Base-by-base conservation (phyloP, 257 asterid species). In the Ehretia macrophylla region DNA sequence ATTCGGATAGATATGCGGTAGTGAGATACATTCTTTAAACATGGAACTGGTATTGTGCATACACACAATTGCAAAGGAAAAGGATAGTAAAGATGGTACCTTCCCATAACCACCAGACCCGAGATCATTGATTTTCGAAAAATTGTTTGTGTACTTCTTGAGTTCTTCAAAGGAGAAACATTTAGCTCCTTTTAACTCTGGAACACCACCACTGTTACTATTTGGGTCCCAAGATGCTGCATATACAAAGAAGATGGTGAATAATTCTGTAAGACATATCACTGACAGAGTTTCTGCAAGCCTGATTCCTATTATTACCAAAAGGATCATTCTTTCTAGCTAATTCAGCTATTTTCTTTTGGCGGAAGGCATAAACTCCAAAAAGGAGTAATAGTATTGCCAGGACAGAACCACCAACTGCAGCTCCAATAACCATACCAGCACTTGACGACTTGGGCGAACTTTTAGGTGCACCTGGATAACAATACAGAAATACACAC, bases 91-190 rank as follows among this genome's bases (percentile, higher is more conserved):
- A 14, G 51, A 69, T 14, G 13, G 14, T 32, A 90, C 98, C 95
- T 88, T 91, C 39, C 98, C 98, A 72, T 85, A 88, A 54, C 96
- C 98, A 62, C 98, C 98, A 37, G 67, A 68, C 53, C 98, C 98
- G 17, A 85, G 62, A 23, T 55, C 74, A 68, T 88, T 88, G 23
- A 21, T 16, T 44, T 75, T 83, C 1, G 95, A 79, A 68, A 88
- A 91, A 75, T 85, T 88, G 62, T 81, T 77, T 44, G 98, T 82
- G 79, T 51, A 75, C 67, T 68, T 91, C 69, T 79, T 88, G 21
- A 91, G 77, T 77, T 87, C 98, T 59, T 91, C 94, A 56, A 83
- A 88, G 6, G 96, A 67, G 67, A 83, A 88, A 63, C 58, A 56
- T 72, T 74, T 82, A 10, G 91, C 90, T 46, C 96, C 96, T 62